Conservation (phyloP, 2,329 filamentous ascomycete species). For the Ambrosiella beaveri region DNA sequence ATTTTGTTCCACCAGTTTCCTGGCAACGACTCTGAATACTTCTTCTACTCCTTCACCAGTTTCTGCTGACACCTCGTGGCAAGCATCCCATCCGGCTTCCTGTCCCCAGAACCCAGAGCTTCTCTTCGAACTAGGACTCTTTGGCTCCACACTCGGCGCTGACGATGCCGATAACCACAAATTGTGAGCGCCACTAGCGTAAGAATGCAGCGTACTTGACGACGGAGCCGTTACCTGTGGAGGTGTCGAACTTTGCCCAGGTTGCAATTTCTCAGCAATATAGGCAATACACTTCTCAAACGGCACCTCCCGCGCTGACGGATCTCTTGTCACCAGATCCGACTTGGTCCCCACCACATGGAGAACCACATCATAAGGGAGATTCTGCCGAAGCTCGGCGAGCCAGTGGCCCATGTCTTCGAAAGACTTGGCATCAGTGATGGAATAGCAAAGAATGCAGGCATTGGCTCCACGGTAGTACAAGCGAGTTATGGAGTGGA, state of each 20-base stretch:
- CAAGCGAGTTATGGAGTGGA: slow-evolving; percentile 80
- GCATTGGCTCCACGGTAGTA: slow-evolving; percentile 95
- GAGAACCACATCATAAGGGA: slow-evolving; percentile 61
- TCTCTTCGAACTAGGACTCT: slow-evolving; percentile 44
- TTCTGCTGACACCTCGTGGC: slow-evolving; percentile 90
- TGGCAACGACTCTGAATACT: slow-evolving; percentile 59
- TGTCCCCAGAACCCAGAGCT: slow-evolving; percentile 76
- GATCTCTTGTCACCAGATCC: slow-evolving; percentile 76
- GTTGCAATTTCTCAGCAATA: slow-evolving; percentile 77
- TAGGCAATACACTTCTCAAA: slow-evolving; percentile 95
- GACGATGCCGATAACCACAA: slow-evolving; percentile 11
- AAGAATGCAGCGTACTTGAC: slow-evolving; percentile 17
- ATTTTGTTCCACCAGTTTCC: slow-evolving; percentile 47
- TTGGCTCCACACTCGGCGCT: slow-evolving; percentile 28
- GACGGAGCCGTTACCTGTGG: slow-evolving; percentile 29
- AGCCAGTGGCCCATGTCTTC: slow-evolving; percentile 88
- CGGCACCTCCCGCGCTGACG: slow-evolving; percentile 61
- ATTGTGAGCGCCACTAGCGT: slow-evolving; percentile 15
- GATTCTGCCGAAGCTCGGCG: slow-evolving; percentile 63
- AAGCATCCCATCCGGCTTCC: slow-evolving; percentile 90
- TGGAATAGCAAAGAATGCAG: slow-evolving; percentile 86
- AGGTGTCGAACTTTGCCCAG: slow-evolving; percentile 48
- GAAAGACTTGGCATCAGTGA: slow-evolving; percentile 73
- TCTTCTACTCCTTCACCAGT: slow-evolving; percentile 92
- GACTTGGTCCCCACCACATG: slow-evolving; percentile 93